Base-by-base conservation (phyloP, 768 basidiomycete species). In the Phylloporus sp. region DNA sequence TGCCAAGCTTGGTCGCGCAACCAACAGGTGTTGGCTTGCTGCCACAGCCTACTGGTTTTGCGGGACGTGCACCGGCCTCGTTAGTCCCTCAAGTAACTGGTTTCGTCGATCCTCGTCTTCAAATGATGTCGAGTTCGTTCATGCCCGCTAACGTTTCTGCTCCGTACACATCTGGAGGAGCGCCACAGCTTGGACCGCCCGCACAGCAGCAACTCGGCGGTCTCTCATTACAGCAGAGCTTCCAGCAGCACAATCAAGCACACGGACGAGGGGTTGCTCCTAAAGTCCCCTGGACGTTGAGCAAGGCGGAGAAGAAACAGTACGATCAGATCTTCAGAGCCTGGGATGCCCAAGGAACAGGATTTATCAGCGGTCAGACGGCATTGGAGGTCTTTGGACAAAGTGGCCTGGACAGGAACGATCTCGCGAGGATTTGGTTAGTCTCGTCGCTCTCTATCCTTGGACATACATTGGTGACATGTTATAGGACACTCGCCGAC, bases 241-340 rank as follows among this genome's bases (percentile, higher is more conserved):
- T 97, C 70, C 86, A 91, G 72, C 88, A 93, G 64, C 83, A 91
- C 54, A 91, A 92, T 61, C 84, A 91, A 66, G 73, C 81, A 16
- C 81, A 83, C 24, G 77, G 84, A 6, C 88, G 88, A 15, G 78
- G 81, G 2, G 65, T 80, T 0, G 73, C 80, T 15, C 85, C 84
- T 26, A 83, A 80, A 61, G 76, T 97, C 34, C 82, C 91, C 0
- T 99, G 97, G 97, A 80, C 85, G 0, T 72, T 97, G 47, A 82
- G 82, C 5, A 88, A 89, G 68, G 79, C 81, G 6, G 97, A 99
- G 76, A 95, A 95, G 79, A 95, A 97, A 75, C 87, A 86, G 57
- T 99, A 98, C 61, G 91, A 98, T 66, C 80, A 88, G 62, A 95
- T 98, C 62, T 99, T 99, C 73, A 78, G 95, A 53, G 87, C 91